These are phyloP conservation scores for Talaromyces sp. DNA, from an alignment of 2,329 filamentous ascomycete species.

Conservation along the genomic window DNA sequence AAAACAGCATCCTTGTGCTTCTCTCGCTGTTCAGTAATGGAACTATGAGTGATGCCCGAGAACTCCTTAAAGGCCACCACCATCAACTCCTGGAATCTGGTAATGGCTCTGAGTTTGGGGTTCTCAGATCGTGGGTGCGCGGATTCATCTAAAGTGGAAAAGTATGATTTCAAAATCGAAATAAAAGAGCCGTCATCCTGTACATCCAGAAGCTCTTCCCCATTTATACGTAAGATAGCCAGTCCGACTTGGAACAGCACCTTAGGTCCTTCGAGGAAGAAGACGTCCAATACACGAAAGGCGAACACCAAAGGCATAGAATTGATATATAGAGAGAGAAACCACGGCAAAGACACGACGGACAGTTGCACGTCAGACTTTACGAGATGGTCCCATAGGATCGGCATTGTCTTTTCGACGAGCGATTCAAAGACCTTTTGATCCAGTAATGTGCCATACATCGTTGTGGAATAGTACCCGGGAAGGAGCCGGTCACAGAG, in stretches of 20 bases:
- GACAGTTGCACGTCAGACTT: conserved; percentile 96
- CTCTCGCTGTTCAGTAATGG: conserved; percentile 79
- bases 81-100: conserved; percentile 96
- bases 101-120: conserved; percentile 87
- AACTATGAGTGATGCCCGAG: conserved; percentile 88
- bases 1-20: conserved; percentile 94
- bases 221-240: conserved; percentile 95
- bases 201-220: conserved; percentile 89
- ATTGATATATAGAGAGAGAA: conserved; percentile 96
- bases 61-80: conserved; percentile 99
- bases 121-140: conserved; percentile 96
- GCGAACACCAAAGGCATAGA: conserved; percentile 98
- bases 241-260: conserved; percentile 95
- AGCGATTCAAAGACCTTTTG: conserved; percentile 96
- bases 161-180: conserved; percentile 91
- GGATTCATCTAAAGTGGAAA: conserved; percentile 87
- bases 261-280: conserved; percentile 96
- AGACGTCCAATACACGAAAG: conserved; percentile 93
- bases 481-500: conserved; percentile 90
- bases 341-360: conserved; percentile 96
- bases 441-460: conserved; percentile 96
- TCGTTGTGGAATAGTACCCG: conserved; percentile 97
- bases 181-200: conserved; percentile 95
- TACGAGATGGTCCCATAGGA: conserved; percentile 96
- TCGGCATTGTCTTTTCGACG: conserved; percentile 98